Conservation (phyloP, 257 asterid genomes). For the Solanum okadae region DNA sequence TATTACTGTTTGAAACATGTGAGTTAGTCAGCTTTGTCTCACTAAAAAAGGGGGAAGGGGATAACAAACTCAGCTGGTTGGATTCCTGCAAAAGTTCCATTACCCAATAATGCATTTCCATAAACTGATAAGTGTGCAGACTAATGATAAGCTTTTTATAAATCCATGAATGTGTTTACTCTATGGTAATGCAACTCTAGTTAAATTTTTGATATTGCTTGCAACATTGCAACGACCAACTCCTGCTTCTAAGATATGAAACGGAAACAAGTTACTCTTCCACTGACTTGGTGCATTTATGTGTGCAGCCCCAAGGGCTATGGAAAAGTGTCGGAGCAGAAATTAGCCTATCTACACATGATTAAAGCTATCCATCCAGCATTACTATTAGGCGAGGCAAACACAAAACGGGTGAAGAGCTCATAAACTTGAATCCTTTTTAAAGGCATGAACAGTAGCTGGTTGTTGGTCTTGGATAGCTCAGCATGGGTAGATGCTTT, state of each 20-base stretch:
- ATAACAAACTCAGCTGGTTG: neutral
- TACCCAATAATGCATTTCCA: neutral
- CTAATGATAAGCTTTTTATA: neutral
- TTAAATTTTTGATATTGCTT: neutral
- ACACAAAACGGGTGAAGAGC: neutral
- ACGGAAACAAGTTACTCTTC: neutral
- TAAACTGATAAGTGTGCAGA: neutral
- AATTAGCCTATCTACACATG: conserved; percentile 19
- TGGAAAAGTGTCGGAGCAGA: conserved; percentile 29
- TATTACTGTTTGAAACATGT: neutral
- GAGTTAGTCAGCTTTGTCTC: neutral
- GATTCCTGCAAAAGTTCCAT: neutral
- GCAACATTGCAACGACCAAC: neutral
- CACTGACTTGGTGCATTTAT: neutral
- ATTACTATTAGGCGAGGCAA: neutral
- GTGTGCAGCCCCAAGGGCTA: conserved; percentile 42
- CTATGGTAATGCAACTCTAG: neutral
- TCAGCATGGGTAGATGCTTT: conserved; percentile 14
- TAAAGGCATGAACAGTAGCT: neutral
- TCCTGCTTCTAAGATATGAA: neutral
- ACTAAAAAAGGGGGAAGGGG: neutral
- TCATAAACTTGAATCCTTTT: neutral
- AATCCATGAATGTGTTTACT: neutral
- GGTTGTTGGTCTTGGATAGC: conserved; percentile 17
- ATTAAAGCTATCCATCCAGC: conserved; percentile 15